Evolutionary conservation across 2,329 filamentous ascomycete species (phyloP).

Genomic region (Blastomyces emzantsi): DNA sequence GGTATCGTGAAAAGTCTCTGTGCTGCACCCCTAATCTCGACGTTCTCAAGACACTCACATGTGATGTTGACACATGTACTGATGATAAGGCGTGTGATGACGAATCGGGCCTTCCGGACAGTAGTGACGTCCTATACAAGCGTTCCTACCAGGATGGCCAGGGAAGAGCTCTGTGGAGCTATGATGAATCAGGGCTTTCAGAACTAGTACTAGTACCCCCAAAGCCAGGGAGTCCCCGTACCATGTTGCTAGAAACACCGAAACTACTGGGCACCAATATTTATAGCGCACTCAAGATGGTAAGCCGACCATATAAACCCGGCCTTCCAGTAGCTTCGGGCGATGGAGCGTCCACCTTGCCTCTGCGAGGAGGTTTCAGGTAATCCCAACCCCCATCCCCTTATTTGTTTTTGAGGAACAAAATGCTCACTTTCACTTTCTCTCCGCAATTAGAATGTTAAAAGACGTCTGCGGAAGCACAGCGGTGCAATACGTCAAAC

Average conservation of each 20-base stretch:
- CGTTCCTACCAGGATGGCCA: too few relatives aligned
- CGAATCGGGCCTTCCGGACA: too few relatives aligned
- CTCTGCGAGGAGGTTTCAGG: neutral
- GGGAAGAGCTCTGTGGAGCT: neutral
- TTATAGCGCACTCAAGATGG: neutral
- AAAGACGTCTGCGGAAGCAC: neutral
- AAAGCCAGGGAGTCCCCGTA: neutral
- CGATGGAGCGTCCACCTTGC: neutral
- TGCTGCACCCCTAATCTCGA: too few relatives aligned
- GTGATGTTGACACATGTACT: too few relatives aligned
- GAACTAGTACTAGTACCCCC: neutral
- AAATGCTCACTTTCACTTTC: too few relatives aligned
- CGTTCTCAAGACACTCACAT: too few relatives aligned
- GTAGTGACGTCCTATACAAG: too few relatives aligned
- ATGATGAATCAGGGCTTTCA: too few relatives aligned
- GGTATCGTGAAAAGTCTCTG: constrained; percentile 3
- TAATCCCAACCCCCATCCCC: neutral
- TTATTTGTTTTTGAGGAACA: neutral
- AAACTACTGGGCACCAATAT: constrained; percentile 1
- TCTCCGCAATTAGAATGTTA: neutral
- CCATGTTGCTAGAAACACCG: neutral
- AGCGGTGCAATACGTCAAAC: neutral
- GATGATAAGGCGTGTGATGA: too few relatives aligned
- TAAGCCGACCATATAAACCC: neutral
- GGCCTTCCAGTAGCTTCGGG: neutral